phyloP scores from a whole-genome alignment of 169 alveolate genomes.

The Hammondia hammondi region DNA sequence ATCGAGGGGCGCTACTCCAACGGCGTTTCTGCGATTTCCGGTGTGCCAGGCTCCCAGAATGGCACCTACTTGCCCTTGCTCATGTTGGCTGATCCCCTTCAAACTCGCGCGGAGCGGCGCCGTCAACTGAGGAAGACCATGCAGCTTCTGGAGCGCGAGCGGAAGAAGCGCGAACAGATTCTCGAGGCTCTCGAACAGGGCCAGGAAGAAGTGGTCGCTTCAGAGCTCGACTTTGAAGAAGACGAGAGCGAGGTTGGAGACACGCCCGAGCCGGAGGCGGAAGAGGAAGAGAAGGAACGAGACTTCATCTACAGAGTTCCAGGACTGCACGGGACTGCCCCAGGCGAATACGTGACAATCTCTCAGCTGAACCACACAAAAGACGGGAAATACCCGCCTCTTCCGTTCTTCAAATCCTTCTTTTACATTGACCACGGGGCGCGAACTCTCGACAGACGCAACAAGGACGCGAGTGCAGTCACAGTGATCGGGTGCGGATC shows the following conservation, averaged over 20 bases:
- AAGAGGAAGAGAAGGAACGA: background rate
- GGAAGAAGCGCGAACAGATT: background rate
- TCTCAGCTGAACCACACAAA: constrained; percentile 66
- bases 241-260: background rate
- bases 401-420: constrained; percentile 65
- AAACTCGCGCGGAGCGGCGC: constrained; percentile 51
- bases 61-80: constrained; percentile 62
- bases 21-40: background rate
- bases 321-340: constrained; percentile 66
- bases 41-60: constrained; percentile 51
- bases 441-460: constrained; percentile 25
- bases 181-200: background rate
- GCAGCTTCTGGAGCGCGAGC: constrained; percentile 30
- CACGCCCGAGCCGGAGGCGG: background rate
- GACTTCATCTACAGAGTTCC: constrained; percentile 59
- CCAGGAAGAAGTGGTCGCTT: background rate
- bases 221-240: constrained; percentile 54
- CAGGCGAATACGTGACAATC: constrained; percentile 69
- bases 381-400: constrained; percentile 64
- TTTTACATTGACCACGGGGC: constrained; percentile 68
- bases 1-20: constrained; percentile 52
- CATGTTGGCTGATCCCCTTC: constrained; percentile 64
- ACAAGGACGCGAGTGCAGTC: constrained; percentile 21
- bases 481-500: constrained; percentile 48
- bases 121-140: constrained; percentile 42